These are phyloP conservation scores for Ramalina intermedia DNA, from an alignment of 495 filamentous ascomycete species.

Conservation along the genomic window DNA sequence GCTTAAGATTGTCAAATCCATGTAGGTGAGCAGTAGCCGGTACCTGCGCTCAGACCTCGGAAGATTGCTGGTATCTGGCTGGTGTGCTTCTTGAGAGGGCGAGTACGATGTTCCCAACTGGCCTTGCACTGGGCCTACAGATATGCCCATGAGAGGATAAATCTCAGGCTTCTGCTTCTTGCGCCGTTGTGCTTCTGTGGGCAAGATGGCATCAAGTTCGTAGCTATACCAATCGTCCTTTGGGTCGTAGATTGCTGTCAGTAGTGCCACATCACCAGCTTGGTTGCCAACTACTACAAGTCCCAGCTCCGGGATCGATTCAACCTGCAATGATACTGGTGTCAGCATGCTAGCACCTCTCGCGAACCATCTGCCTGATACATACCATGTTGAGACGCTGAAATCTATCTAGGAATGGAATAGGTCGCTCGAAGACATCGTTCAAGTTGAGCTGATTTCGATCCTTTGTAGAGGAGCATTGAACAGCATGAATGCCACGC, in stretches of 20 bases:
- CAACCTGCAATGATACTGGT: too few species aligned
- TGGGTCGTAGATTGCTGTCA: constrained; percentile 46
- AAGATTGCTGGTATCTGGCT: neutral
- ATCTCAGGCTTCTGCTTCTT: constrained; percentile 25
- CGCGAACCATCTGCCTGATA: neutral
- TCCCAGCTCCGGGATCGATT: constrained; percentile 63
- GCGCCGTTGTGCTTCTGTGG: constrained; percentile 32
- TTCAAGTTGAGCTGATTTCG: too few species aligned
- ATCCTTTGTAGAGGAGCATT: too few species aligned
- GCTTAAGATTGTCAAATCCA: constrained; percentile 60
- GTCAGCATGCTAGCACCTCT: neutral
- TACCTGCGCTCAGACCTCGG: constrained; percentile 33
- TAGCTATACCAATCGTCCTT: constrained; percentile 27
- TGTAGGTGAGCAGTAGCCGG: constrained; percentile 61
- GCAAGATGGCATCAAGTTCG: constrained; percentile 43
- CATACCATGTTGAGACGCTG: too few species aligned
- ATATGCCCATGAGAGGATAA: constrained; percentile 37
- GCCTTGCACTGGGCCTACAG: constrained; percentile 49
- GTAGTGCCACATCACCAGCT: constrained; percentile 57
- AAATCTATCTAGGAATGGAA: too few species aligned
- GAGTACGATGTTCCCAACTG: constrained; percentile 18
- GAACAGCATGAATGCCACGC: too few species aligned
- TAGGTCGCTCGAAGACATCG: too few species aligned
- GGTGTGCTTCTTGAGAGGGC: neutral
- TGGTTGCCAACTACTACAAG: constrained; percentile 61